Evolutionary conservation across 352 stramenopile genomes (phyloP).

Genomic region (Globisporangium takayamanum): DNA sequence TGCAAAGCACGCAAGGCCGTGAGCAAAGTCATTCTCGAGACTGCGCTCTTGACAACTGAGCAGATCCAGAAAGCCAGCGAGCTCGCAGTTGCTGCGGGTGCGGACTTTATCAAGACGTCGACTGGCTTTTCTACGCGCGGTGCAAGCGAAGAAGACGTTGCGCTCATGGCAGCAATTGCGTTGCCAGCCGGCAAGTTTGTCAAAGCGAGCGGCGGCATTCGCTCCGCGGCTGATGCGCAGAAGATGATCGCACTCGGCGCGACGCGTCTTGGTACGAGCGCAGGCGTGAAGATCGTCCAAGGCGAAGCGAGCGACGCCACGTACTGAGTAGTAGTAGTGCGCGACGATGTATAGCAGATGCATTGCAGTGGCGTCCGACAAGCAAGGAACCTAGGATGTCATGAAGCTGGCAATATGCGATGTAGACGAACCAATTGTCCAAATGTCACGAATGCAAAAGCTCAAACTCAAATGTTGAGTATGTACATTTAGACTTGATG

Average conservation of each 20-base stretch:
- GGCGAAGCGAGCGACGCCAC: slow-evolving; percentile 23
- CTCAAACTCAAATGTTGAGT: too few species aligned
- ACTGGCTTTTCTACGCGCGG: slow-evolving; percentile 82
- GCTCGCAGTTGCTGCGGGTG: slow-evolving; percentile 53
- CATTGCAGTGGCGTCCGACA: too few species aligned
- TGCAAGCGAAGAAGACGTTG: slow-evolving; percentile 71
- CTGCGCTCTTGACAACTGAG: slow-evolving; percentile 54
- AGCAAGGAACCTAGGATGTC: too few species aligned
- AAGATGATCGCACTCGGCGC: slow-evolving; percentile 71
- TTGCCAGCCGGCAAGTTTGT: slow-evolving; percentile 59
- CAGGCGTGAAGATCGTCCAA: slow-evolving; percentile 59
- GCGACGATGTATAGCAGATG: too few species aligned
- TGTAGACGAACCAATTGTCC: too few species aligned
- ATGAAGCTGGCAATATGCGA: too few species aligned
- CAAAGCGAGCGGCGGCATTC: slow-evolving; percentile 81
- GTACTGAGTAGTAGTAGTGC: slow-evolving; percentile 13
- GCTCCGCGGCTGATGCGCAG: slow-evolving; percentile 49
- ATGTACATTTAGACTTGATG: too few species aligned
- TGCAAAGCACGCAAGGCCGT: slow-evolving; percentile 52
- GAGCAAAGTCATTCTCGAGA: slow-evolving; percentile 86
- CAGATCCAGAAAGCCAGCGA: slow-evolving; percentile 70
- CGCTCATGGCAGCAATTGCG: slow-evolving; percentile 61
- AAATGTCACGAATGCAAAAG: too few species aligned
- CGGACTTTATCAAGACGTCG: slow-evolving; percentile 87
- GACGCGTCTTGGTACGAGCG: slow-evolving; percentile 61